Conservation (phyloP, 2,329 filamentous ascomycete genomes). For the Torrubiellomyces zombiae region DNA sequence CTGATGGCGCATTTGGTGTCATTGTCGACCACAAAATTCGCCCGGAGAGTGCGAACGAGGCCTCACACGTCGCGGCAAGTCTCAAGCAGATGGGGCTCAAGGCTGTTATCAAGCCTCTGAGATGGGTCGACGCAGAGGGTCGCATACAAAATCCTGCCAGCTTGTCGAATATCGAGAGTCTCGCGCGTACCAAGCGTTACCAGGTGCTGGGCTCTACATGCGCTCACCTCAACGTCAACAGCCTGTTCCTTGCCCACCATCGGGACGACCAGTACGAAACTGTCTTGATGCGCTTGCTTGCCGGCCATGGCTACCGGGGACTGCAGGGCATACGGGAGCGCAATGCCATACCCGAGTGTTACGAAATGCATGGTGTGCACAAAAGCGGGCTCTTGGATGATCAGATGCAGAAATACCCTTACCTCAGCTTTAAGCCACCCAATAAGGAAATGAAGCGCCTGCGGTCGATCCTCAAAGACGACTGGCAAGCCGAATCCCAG, state of each 20-base stretch:
- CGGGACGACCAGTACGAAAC: conserved; percentile 86
- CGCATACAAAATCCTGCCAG: conserved; percentile 13
- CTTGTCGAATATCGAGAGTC: conserved; percentile 54
- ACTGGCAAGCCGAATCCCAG: conserved; percentile 10
- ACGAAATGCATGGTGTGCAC: conserved; percentile 55
- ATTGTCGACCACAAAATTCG: conserved; percentile 44
- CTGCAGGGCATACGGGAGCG: conserved; percentile 51
- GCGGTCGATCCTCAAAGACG: conserved; percentile 12
- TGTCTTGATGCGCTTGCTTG: conserved; percentile 58
- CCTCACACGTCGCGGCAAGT: conserved; percentile 23
- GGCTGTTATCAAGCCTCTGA: conserved; percentile 10
- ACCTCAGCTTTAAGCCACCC: conserved; percentile 19
- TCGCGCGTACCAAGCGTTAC: conserved; percentile 61
- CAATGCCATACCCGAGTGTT: conserved; percentile 67
- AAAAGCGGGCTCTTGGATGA: conserved; percentile 43
- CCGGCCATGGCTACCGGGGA: conserved; percentile 51
- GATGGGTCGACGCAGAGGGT: conserved; percentile 30
- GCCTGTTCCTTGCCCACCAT: conserved; percentile 72
- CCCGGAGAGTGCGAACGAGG: conserved; percentile 33
- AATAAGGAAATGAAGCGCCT: conserved; percentile 13
- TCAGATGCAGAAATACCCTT: conserved; percentile 18
- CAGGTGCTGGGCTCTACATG: conserved; percentile 50
- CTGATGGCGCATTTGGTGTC: conserved; percentile 24
- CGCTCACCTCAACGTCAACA: conserved; percentile 28
- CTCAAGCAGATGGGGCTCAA: conserved; percentile 21